Evolutionary conservation across 495 filamentous ascomycete genomes (phyloP), one percentile per base, ranked within the genome.

Genomic region (Penicillium egyptiacum): DNA sequence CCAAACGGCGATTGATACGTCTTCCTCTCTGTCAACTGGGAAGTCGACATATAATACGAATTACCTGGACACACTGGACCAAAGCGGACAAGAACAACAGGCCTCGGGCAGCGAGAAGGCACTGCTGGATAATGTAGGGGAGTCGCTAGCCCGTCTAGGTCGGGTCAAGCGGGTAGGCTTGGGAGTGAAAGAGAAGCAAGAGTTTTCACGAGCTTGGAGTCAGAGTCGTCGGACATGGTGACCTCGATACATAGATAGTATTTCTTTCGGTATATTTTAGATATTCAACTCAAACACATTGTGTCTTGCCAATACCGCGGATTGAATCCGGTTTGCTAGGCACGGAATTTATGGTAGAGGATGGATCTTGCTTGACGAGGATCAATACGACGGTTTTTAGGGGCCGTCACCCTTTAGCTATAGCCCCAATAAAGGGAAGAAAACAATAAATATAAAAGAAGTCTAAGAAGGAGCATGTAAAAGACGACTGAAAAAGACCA

Each of bases 101-200:
- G 57, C 82, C 8, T 86, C 76, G 16, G 60, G 65, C 17, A 78
- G 81, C 37, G 88, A 94, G 64, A 80, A 77, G 61, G 73, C 72
- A 45, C 66, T 92, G 28, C 68, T 92, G 50, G 88, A 96, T 61
- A 77, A 81, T 16, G 83, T 97, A 12, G 89, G 83, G 1, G 94
- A 98, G 41, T 85, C 91, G 14, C 73, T 99, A 47, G 93, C 95
- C n/a, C 76, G 93, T 35, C 70, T 99, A 56, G 92, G 91, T 1
- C 80, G 94, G 56, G 91, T 91, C n/a, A 96, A 93, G 80, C 79
- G 95, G 37, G 89, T 99, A 16, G 90, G 86, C 0, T 68, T 99
- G 68, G 89, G 89, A 2, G 76, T 95, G 56, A 74, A 71, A 64
- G 92, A 96, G 40, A 99, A 99, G 77, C 75, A 79, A 55, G 84